These are phyloP conservation scores for Alternaria hordeiaustralica DNA, from an alignment of 2,329 filamentous ascomycete genomes.

Conservation along the genomic window DNA sequence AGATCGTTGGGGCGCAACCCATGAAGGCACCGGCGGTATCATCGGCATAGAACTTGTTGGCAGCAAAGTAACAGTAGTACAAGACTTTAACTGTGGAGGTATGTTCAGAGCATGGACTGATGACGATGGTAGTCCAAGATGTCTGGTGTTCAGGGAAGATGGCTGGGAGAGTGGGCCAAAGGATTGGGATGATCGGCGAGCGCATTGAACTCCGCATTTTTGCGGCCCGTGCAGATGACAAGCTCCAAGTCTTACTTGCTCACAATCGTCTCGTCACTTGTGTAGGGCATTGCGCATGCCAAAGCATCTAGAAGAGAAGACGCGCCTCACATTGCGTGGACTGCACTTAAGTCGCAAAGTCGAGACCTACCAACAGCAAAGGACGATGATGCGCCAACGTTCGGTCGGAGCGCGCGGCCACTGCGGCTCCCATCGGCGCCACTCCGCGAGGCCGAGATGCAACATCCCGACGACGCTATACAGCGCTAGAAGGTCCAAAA, in stretches of 20 bases:
- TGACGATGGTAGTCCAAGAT: conserved; percentile 62
- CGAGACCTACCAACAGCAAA: background rate
- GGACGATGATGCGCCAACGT: background rate
- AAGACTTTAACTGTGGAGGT: conserved; percentile 84
- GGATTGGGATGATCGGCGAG: background rate
- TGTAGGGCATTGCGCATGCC: background rate
- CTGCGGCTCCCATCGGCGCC: background rate
- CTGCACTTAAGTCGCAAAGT: background rate
- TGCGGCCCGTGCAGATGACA: background rate
- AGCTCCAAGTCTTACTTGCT: background rate
- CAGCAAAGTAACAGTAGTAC: conserved; percentile 65
- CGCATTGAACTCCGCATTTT: background rate
- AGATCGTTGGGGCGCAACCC: conserved; percentile 72
- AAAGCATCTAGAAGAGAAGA: background rate
- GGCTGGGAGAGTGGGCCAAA: conserved; percentile 33
- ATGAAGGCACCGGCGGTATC: conserved; percentile 84
- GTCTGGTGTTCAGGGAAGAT: conserved; percentile 64
- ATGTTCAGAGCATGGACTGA: conserved; percentile 86
- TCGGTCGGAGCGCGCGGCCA: background rate
- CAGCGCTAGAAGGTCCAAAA: background rate
- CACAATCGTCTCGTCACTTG: background rate
- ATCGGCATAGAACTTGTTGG: conserved; percentile 76
- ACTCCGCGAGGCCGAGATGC: background rate
- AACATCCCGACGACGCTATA: background rate
- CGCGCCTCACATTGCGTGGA: background rate